A percentile compares a stretch with the other conserved stretches of the same genome.
Conservation (phyloP, 768 basidiomycete species). For the Termitomyces sp. region DNA sequence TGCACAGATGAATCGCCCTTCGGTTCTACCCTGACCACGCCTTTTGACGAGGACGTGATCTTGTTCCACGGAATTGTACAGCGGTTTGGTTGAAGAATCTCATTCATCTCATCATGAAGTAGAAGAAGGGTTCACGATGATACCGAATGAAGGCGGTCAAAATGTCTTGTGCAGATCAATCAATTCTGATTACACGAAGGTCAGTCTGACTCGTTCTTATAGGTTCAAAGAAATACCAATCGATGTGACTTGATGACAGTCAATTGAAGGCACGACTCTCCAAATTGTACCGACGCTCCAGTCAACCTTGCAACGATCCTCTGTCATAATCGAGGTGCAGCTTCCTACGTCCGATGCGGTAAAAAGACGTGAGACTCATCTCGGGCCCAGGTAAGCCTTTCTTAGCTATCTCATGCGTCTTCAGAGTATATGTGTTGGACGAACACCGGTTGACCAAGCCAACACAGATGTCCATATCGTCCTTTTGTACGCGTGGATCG, state of each 20-base stretch:
- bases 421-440: not conserved
- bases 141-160: not conserved
- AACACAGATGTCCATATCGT: not conserved
- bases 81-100: constrained; percentile 5
- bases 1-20: constrained; percentile 38
- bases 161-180: not conserved
- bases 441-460: not conserved
- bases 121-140: not conserved
- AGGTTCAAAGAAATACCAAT: not conserved
- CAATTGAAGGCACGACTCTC: not conserved
- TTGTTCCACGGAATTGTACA: constrained; percentile 11
- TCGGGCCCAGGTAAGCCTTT: not conserved
- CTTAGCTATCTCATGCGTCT: not conserved
- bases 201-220: not conserved
- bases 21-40: constrained; percentile 34
- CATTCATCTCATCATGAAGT: not conserved
- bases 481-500: not conserved
- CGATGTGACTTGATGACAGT: not conserved
- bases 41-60: constrained; percentile 28
- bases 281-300: not conserved
- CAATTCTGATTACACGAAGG: not conserved
- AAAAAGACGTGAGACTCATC: not conserved
- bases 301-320: not conserved
- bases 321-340: not conserved
- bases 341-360: not conserved